Evolutionary conservation across 2,329 filamentous ascomycete species (phyloP), one percentile per base, ranked within the genome.

Genomic region (Taxawa tesnikishii): DNA sequence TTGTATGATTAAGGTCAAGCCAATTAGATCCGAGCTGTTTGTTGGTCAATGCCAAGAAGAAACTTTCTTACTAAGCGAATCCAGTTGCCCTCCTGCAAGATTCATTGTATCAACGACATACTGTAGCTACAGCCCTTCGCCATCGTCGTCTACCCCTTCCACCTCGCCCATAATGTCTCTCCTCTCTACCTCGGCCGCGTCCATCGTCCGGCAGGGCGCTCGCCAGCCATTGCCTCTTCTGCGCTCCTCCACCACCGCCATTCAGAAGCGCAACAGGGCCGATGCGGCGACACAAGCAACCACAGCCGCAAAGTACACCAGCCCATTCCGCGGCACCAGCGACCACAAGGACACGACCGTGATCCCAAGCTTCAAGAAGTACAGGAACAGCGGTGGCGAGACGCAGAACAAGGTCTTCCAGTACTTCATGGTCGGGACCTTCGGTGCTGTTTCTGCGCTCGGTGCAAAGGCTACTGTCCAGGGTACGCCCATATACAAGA

Each of bases 381-480:
- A 98, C 69, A 68, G 77, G 63, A 79, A 73, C 62, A 77, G 75
- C 57, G 65, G 67, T 44, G 63, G 65, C 48, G 68, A 79, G 59
- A 71, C 66, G 46, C 68, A 69, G 53, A 94, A 93, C 66, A 80
- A 87, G 68, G 68, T 93, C 48, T 90, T 94, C 62, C 77, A 79
- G 53, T 98, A 98, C 74, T 96, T 98, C 67, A 94, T 96, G 83
- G 90, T 94, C 46, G 90, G 90, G 51, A 79, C 83, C 35, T 80
- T 98, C 72, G 90, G 90, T 56, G 80, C 90, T 53, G 71, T 96
- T 58, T 77, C 81, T 44, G 88, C 88, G 37, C 81, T 90, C 46
- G 88, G 88, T 55, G 90, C 88, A 58, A 98, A 98, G 79, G 84
- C 83, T 51, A 96, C 90, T 44, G 84, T 98, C 48, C 84, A 94